Percentiles rank a stretch among this genome's conserved stretches.
Evolutionary conservation across 1,139 yeast species (phyloP).

Genomic region (Candida albicans): DNA sequence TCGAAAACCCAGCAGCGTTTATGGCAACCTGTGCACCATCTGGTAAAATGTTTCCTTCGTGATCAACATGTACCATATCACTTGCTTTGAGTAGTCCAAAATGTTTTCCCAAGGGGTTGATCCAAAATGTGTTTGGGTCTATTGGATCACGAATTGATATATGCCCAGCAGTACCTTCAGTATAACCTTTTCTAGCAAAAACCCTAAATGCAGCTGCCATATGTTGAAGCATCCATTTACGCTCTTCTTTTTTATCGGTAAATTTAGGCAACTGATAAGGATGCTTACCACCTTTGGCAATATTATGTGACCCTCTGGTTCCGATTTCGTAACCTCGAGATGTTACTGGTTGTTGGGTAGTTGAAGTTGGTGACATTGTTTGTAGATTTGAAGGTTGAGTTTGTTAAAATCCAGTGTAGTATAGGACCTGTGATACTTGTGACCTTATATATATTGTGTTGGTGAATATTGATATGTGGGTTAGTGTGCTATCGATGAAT

Average conservation of each 20-base stretch:
- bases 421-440: too few relatives aligned
- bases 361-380: not conserved
- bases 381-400: conserved; percentile 29
- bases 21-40: conserved; percentile 67
- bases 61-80: conserved; percentile 76
- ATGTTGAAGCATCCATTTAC: conserved; percentile 66
- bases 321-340: conserved; percentile 32
- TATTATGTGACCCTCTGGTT: conserved; percentile 45
- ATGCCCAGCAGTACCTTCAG: conserved; percentile 82
- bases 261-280: conserved; percentile 54
- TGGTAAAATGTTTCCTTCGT: conserved; percentile 59
- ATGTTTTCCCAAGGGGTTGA: conserved; percentile 73
- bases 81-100: conserved; percentile 65
- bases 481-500: too few relatives aligned
- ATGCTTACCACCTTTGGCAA: conserved; percentile 44
- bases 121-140: conserved; percentile 72
- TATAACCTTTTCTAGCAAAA: conserved; percentile 68
- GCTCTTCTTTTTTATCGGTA: conserved; percentile 47
- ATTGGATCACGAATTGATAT: conserved; percentile 80
- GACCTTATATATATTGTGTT: too few relatives aligned
- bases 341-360: conserved; percentile 1
- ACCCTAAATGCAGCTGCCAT: conserved; percentile 80
- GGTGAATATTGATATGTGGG: too few relatives aligned
- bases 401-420: too few relatives aligned
- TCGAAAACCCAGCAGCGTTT: conserved; percentile 78